phyloP scores from a whole-genome alignment of 2,329 filamentous ascomycete species.

The Ophiostoma himal-ulmi region DNA sequence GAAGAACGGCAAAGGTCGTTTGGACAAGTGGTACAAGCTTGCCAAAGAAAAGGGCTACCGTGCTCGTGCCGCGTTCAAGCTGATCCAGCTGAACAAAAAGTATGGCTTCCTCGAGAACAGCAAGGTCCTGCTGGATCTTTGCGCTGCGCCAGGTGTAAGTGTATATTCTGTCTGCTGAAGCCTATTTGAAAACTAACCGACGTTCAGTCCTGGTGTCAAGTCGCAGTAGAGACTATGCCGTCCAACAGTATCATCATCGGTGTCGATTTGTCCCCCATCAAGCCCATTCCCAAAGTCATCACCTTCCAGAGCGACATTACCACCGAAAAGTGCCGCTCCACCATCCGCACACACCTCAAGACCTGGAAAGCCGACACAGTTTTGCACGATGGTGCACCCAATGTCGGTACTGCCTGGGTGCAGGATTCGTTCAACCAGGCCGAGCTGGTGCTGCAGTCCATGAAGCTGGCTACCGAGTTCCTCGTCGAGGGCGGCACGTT shows the following conservation, averaged over 20 bases:
- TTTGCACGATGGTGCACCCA: slow-evolving; percentile 92
- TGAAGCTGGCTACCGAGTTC: slow-evolving; percentile 94
- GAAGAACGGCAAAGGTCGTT: slow-evolving; percentile 96
- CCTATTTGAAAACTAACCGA: slow-evolving; percentile 23
- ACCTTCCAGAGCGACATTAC: slow-evolving; percentile 98
- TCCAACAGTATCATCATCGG: slow-evolving; percentile 83
- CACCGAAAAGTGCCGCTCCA: slow-evolving; percentile 89
- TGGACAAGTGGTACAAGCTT: slow-evolving; percentile 98
- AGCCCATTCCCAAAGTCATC: slow-evolving; percentile 88
- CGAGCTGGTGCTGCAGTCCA: slow-evolving; percentile 79
- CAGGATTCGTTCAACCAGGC: slow-evolving; percentile 98
- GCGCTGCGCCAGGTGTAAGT: slow-evolving; percentile 84
- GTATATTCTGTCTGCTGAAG: background rate
- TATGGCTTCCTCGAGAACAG: slow-evolving; percentile 97
- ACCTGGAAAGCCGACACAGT: slow-evolving; percentile 95
- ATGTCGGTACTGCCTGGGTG: slow-evolving; percentile 95
- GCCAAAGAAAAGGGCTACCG: slow-evolving; percentile 98
- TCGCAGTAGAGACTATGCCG: slow-evolving; percentile 93
- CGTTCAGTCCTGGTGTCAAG: slow-evolving; percentile 82
- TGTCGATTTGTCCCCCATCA: slow-evolving; percentile 91
- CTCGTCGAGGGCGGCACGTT: slow-evolving; percentile 83
- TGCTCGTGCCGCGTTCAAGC: slow-evolving; percentile 92
- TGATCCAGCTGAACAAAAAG: slow-evolving; percentile 98
- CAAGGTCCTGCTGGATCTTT: slow-evolving; percentile 94
- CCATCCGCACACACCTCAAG: slow-evolving; percentile 83